Percentiles rank a stretch among this genome's conserved stretches.
These are phyloP conservation scores for Penicillium roqueforti DNA, from an alignment of 495 filamentous ascomycete species.

Conservation along the genomic window DNA sequence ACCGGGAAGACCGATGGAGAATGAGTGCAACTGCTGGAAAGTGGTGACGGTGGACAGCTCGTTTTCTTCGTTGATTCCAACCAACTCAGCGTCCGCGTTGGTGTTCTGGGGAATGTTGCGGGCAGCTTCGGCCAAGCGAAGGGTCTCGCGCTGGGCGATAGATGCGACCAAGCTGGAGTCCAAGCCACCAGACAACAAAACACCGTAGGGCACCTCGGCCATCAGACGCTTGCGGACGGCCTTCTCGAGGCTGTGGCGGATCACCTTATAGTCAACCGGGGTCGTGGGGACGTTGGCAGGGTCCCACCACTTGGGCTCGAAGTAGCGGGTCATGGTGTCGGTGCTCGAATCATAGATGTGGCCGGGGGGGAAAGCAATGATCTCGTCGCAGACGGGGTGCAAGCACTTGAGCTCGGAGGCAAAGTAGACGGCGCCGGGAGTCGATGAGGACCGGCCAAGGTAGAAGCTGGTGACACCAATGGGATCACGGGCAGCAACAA, in stretches of 20 bases:
- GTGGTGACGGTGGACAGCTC: constrained; percentile 85
- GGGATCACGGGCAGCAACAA: constrained; percentile 89
- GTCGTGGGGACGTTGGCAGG: constrained; percentile 68
- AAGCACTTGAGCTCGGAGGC: constrained; percentile 95
- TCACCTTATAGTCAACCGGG: constrained; percentile 72
- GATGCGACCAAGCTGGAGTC: constrained; percentile 94
- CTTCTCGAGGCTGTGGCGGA: constrained; percentile 79
- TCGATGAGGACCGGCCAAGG: constrained; percentile 78
- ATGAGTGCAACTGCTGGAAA: constrained; percentile 92
- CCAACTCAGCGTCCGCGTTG: constrained; percentile 60
- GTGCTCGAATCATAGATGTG: constrained; percentile 94
- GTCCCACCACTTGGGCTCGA: constrained; percentile 90
- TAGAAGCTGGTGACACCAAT: constrained; percentile 98
- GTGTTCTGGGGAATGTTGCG: constrained; percentile 28
- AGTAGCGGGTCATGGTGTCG: constrained; percentile 76
- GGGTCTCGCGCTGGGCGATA: constrained; percentile 89
- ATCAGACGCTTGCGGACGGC: constrained; percentile 95
- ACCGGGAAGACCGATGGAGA: constrained; percentile 91
- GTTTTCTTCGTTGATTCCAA: constrained; percentile 91
- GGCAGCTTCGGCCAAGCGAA: constrained; percentile 63
- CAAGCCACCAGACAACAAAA: constrained; percentile 89
- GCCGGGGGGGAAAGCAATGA: constrained; percentile 89
- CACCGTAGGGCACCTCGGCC: constrained; percentile 98
- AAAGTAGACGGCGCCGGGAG: constrained; percentile 86
- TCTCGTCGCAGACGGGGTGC: constrained; percentile 90